phyloP scores from a whole-genome alignment of 768 basidiomycete species.

The Obba rivulosa region DNA sequence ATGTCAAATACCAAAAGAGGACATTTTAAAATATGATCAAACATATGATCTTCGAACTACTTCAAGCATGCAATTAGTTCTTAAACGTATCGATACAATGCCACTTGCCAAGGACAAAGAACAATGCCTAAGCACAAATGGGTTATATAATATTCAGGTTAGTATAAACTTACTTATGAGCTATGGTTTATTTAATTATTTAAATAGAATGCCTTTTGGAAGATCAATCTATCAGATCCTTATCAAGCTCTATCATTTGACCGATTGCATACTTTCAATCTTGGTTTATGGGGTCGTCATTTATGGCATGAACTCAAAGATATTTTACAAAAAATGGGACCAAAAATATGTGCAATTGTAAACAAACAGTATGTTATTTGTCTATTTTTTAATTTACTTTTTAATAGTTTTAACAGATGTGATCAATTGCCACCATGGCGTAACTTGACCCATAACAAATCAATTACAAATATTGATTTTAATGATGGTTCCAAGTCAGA shows the following conservation, averaged over 20 bases:
- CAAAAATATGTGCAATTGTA: neutral
- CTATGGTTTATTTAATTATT: neutral
- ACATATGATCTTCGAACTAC: neutral
- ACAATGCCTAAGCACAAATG: neutral
- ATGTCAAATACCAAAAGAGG: neutral
- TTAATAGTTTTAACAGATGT: neutral
- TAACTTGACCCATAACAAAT: neutral
- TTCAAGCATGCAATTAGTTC: neutral
- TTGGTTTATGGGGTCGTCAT: constrained; percentile 1
- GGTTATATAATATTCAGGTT: neutral
- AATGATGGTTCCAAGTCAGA: constrained; percentile 3
- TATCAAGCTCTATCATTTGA: constrained; percentile 5
- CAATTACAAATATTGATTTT: neutral
- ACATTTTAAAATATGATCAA: neutral
- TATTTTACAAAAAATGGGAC: neutral
- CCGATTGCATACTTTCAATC: constrained; percentile 1
- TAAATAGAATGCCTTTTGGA: constrained; percentile 3
- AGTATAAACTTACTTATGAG: neutral
- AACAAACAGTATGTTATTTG: neutral
- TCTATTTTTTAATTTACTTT: neutral
- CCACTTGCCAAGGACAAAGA: neutral
- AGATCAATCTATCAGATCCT: neutral
- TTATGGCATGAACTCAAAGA: neutral
- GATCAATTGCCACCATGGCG: neutral
- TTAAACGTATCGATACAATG: neutral